Conservation (phyloP, 1,284 basidiomycete genomes). For the Filobasidium uniguttulatum region DNA sequence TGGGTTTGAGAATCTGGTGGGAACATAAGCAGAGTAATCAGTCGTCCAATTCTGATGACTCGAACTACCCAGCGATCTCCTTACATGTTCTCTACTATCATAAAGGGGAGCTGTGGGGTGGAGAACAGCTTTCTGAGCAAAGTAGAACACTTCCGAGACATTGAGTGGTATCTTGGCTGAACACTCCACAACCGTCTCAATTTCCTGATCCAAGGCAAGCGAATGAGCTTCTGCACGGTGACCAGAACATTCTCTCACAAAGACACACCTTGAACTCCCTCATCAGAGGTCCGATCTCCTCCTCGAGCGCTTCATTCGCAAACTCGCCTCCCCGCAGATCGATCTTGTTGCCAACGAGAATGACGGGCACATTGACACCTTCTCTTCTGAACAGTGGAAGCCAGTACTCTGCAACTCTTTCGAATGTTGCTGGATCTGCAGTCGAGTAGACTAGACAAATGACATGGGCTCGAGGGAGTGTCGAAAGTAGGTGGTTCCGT, state of each 20-base stretch:
- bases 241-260: conserved; percentile 17
- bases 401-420: conserved; percentile 97
- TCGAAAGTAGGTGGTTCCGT: conserved; percentile 77
- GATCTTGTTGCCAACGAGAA: conserved; percentile 96
- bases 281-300: conserved; percentile 90
- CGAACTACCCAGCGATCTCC: conserved; percentile 14
- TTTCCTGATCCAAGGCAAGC: conserved; percentile 49
- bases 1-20: conserved; percentile 73
- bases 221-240: conserved; percentile 2
- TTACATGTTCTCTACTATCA: conserved; percentile 85
- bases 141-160: conserved; percentile 97
- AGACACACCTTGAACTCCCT: conserved; percentile 75
- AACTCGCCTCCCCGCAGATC: conserved; percentile 84
- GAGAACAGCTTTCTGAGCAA: conserved; percentile 94
- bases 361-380: conserved; percentile 92
- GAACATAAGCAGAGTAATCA: conserved; percentile 4
- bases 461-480: conserved; percentile 92
- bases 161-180: conserved; percentile 80
- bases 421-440: conserved; percentile 87
- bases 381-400: conserved; percentile 90
- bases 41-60: not conserved
- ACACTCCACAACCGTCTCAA: conserved; percentile 96
- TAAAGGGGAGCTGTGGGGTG: conserved; percentile 95
- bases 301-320: conserved; percentile 85
- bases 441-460: conserved; percentile 96